Evolutionary conservation across 2,329 filamentous ascomycete species (phyloP), one percentile per base, ranked within the genome.

Genomic region (Drechslera avenae): DNA sequence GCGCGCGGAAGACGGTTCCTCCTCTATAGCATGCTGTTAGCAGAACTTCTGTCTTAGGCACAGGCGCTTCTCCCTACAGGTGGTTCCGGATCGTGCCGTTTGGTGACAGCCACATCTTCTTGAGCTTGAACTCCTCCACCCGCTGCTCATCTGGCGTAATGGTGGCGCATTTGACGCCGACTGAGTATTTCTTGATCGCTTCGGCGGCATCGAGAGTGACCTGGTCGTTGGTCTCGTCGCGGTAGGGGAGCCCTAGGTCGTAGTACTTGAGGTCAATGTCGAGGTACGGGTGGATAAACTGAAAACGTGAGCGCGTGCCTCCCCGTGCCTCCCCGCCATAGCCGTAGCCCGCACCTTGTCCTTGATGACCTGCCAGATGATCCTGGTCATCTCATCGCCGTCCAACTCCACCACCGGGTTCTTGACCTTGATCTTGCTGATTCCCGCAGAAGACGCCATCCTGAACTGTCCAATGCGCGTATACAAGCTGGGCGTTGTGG

Each of bases 351-450:
- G 60, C 73, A 83, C 81, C 73, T 95, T 96, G 80, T 97, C 90
- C 85, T 97, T 97, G 85, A 99, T 99, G 77, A 90, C 87, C 81
- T 97, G 83, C 94, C 94, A 99, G 82, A 99, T 99, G 76, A 99
- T 92, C 70, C 94, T 85, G 68, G 94, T 99, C 94, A 97, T 97
- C 87, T 87, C 86, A 76, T 87, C 85, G 71, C 93, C 93, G 75
- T 97, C 93, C 69, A 97, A 85, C 82, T 97, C 94, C 76, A 99
- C 94, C 75, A 99, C 87, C 62, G 94, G 94, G 79, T 96, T 97
- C 86, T 96, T 92, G 82, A 99, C 94, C 85, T 96, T 94, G 84
- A 97, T 97, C 88, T 97, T 99, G 72, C 84, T 81, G 84, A 97
- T 96, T 86, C 96, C 97, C 68, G 83, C 79, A 37, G 56, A 55